phyloP scores from a whole-genome alignment of 331 rosid genomes.

The Prunus yedoensis region DNA sequence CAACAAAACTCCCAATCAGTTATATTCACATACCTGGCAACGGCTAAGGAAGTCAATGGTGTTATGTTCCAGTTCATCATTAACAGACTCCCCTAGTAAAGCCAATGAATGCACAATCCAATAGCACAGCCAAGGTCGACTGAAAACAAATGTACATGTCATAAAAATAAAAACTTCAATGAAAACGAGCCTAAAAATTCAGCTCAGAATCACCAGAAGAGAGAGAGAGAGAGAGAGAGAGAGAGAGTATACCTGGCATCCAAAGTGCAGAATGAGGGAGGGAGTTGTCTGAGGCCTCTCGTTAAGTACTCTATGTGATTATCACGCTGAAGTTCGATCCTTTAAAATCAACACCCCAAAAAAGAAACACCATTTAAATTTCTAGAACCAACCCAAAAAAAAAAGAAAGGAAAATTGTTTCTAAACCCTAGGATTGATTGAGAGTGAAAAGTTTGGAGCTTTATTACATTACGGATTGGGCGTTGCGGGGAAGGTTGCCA shows the following conservation, averaged over 20 bases:
- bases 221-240: not conserved
- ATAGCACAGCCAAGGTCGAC: constrained; percentile 98
- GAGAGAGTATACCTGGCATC: constrained; percentile 84
- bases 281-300: constrained; percentile 59
- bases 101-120: constrained; percentile 90
- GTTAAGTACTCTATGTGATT: constrained; percentile 58
- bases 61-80: constrained; percentile 49
- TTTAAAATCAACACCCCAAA: constrained; percentile 12
- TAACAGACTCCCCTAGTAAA: constrained; percentile 62
- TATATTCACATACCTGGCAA: constrained; percentile 59
- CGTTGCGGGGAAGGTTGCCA: constrained; percentile 42
- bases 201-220: not conserved
- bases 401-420: not conserved
- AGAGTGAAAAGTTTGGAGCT: not conserved
- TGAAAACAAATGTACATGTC: constrained; percentile 21
- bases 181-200: not conserved
- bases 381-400: not conserved
- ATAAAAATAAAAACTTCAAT: not conserved
- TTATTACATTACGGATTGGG: constrained; percentile 56
- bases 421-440: constrained; percentile 1
- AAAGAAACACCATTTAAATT: not conserved
- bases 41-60: constrained; percentile 68
- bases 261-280: constrained; percentile 56
- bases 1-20: not conserved
- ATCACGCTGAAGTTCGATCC: constrained; percentile 82